A percentile compares a stretch with the other conserved stretches of the same genome.
Conservation (phyloP, 257 asterid genomes). For the Penstemon eatonii region DNA sequence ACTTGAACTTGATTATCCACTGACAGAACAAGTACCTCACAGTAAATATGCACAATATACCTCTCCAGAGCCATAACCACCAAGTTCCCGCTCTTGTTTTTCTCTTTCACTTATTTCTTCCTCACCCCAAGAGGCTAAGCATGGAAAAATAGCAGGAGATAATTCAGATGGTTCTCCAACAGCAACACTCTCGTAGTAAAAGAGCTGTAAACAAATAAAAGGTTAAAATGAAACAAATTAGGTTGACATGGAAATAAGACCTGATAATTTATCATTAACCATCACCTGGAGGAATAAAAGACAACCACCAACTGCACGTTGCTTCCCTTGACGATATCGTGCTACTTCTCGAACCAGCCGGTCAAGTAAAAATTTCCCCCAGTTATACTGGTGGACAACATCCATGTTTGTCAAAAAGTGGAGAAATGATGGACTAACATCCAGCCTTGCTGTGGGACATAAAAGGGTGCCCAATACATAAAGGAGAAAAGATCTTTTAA, state of each 20-base stretch:
- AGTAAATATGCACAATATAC: conserved; percentile 37
- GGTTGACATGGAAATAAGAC: conserved; percentile 4
- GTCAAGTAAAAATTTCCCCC: conserved; percentile 97
- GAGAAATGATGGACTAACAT: conserved; percentile 96
- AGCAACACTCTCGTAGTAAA: conserved; percentile 95
- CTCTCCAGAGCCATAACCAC: conserved; percentile 99
- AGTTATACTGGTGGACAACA: conserved; percentile 82
- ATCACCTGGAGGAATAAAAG: conserved; percentile 94
- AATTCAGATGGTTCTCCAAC: conserved; percentile 85
- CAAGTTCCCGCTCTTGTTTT: conserved; percentile 90
- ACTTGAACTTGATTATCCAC: conserved; percentile 23
- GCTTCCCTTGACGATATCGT: conserved; percentile 97
- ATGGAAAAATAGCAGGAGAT: conserved; percentile 85
- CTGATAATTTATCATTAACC: conserved; percentile 9
- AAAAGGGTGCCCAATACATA: conserved; percentile 90
- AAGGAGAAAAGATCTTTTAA: conserved; percentile 91
- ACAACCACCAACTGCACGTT: conserved; percentile 98
- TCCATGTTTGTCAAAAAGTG: conserved; percentile 92
- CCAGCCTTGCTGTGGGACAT: conserved; percentile 97
- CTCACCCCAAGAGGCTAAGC: conserved; percentile 95
- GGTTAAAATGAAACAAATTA: conserved; percentile 15
- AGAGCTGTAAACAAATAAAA: conserved; percentile 56
- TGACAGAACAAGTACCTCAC: conserved; percentile 8
- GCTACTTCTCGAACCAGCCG: conserved; percentile 96
- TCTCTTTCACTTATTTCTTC: conserved; percentile 98